A percentile compares a stretch with the other conserved stretches of the same genome.
phyloP scores from a whole-genome alignment of 805 yeast species.

The Sugiyamaella valdiviana region DNA sequence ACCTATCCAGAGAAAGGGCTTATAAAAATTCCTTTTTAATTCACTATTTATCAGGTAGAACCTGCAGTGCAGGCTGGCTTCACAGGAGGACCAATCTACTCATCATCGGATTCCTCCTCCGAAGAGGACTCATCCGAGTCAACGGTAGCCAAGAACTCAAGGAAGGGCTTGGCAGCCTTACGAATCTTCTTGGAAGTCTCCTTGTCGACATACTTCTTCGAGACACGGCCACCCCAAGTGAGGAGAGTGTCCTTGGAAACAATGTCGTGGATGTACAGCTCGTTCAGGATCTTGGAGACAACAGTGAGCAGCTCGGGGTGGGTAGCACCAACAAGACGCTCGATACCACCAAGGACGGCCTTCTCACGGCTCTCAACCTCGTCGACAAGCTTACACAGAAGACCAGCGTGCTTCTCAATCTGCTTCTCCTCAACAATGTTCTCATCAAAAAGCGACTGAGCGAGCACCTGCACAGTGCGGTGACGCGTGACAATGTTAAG shows the following conservation, averaged over 20 bases:
- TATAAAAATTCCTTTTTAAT: too few relatives aligned
- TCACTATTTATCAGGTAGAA: too few relatives aligned
- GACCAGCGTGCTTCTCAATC: slow-evolving; percentile 71
- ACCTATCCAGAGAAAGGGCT: too few relatives aligned
- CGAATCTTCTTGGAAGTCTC: slow-evolving; percentile 89
- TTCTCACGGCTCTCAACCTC: slow-evolving; percentile 57
- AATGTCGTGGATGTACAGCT: slow-evolving; percentile 76
- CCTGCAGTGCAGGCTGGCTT: neutral
- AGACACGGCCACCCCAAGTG: slow-evolving; percentile 85
- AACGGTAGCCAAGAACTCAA: slow-evolving; percentile 92
- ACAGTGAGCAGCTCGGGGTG: slow-evolving; percentile 63
- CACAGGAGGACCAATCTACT: slow-evolving; percentile 4
- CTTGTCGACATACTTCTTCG: slow-evolving; percentile 90
- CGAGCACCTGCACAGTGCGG: slow-evolving; percentile 82
- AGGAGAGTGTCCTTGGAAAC: slow-evolving; percentile 74
- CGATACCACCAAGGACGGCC: slow-evolving; percentile 92
- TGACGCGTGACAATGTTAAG: slow-evolving; percentile 65
- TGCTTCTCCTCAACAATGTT: slow-evolving; percentile 49
- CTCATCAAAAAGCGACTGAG: slow-evolving; percentile 80
- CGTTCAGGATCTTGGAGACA: slow-evolving; percentile 76
- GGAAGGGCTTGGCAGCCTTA: slow-evolving; percentile 92
- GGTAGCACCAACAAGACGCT: slow-evolving; percentile 81
- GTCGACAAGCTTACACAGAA: slow-evolving; percentile 69
- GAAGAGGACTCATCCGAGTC: slow-evolving; percentile 66
- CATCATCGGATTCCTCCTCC: slow-evolving; percentile 41